These are phyloP conservation scores for Pyrenophora graminea DNA, from an alignment of 2,329 filamentous ascomycete species.

Conservation along the genomic window DNA sequence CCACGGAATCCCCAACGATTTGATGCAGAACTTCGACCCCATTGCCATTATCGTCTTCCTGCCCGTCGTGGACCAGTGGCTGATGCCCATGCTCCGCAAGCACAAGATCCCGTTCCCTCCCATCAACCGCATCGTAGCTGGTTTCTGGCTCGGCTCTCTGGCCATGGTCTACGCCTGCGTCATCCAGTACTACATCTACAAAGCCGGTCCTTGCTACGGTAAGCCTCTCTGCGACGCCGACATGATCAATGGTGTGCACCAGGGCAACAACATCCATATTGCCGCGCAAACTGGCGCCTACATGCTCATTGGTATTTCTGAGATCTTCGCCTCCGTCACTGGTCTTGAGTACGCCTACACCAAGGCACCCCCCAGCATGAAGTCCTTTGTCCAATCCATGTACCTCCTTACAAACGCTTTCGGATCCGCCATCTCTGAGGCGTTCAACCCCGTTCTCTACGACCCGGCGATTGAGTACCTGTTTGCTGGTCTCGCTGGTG, in stretches of 20 bases:
- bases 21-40: slow-evolving; percentile 55
- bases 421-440: slow-evolving; percentile 65
- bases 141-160: slow-evolving; percentile 57
- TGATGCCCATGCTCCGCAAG: slow-evolving; percentile 51
- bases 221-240: slow-evolving; percentile 42
- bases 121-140: slow-evolving; percentile 59
- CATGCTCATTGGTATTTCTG: slow-evolving; percentile 53
- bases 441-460: slow-evolving; percentile 63
- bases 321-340: slow-evolving; percentile 55
- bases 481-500: slow-evolving; percentile 46
- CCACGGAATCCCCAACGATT: slow-evolving; percentile 54
- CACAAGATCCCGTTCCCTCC: slow-evolving; percentile 51
- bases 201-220: slow-evolving; percentile 57
- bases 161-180: slow-evolving; percentile 61
- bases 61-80: slow-evolving; percentile 49
- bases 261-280: slow-evolving; percentile 51
- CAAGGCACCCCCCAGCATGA: slow-evolving; percentile 54
- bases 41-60: slow-evolving; percentile 55
- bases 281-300: slow-evolving; percentile 53
- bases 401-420: slow-evolving; percentile 66
- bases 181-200: slow-evolving; percentile 63
- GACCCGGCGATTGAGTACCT: slow-evolving; percentile 72
- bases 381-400: slow-evolving; percentile 57
- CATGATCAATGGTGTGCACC: slow-evolving; percentile 32
- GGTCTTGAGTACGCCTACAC: slow-evolving; percentile 56